Percentiles rank a stretch among this genome's conserved stretches.
These are phyloP conservation scores for Biscogniauxia sp. DNA, from an alignment of 2,329 filamentous ascomycete genomes.

Conservation along the genomic window DNA sequence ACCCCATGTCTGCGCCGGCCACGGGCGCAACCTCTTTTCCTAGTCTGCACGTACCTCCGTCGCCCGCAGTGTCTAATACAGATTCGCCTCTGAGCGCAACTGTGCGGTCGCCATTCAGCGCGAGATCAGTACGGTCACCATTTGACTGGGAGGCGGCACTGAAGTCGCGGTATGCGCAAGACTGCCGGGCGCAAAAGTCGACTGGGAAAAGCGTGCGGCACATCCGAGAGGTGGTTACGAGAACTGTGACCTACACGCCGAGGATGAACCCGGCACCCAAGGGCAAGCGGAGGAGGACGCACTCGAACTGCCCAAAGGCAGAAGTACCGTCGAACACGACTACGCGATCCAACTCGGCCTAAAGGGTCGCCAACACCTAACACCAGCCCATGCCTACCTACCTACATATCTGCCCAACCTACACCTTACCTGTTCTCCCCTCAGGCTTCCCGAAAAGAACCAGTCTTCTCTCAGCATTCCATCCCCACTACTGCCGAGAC, in stretches of 20 bases:
- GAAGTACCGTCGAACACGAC: constrained; percentile 19
- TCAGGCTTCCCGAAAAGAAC: constrained; percentile 20
- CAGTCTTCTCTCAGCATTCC: constrained; percentile 21
- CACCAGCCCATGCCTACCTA: background rate
- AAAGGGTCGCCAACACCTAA: background rate
- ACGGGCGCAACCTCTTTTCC: constrained; percentile 60
- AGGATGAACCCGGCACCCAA: constrained; percentile 83
- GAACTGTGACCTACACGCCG: constrained; percentile 87
- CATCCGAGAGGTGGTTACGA: constrained; percentile 88
- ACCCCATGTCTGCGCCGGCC: constrained; percentile 60
- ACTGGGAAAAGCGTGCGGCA: constrained; percentile 63
- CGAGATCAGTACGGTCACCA: constrained; percentile 62
- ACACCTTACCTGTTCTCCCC: constrained; percentile 1
- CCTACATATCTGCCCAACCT: constrained; percentile 1
- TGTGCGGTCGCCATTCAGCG: constrained; percentile 71
- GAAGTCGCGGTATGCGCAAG: constrained; percentile 63
- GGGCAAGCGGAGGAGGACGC: constrained; percentile 79
- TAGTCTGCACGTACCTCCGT: constrained; percentile 74
- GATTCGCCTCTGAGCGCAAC: constrained; percentile 69
- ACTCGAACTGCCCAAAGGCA: constrained; percentile 29
- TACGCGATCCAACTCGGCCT: constrained; percentile 28
- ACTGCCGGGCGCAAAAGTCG: constrained; percentile 51
- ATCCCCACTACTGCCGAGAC: constrained; percentile 3
- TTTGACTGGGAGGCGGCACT: constrained; percentile 76
- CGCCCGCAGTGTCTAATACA: constrained; percentile 64